Evolutionary conservation across 1,139 yeast species (phyloP), one percentile per base, ranked within the genome.

Genomic region (Suhomyces yuchorum): DNA sequence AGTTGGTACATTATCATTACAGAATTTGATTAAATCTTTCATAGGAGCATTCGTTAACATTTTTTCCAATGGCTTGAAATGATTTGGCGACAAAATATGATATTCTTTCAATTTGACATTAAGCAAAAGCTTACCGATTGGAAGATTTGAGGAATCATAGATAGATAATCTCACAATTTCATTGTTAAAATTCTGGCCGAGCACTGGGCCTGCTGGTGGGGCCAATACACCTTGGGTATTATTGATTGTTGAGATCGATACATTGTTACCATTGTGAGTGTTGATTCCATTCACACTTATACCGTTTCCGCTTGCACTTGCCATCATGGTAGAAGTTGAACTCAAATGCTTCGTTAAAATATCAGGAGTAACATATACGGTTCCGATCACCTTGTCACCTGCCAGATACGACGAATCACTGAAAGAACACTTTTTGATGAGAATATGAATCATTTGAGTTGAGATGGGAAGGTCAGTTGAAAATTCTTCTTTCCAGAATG

Each of bases 401-500:
- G 60, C 37, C 54, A 65, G 64, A 48, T 71, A 61, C 18, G 54
- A 40, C 14, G 57, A 49, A 22, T 59, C 67, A 30, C 51, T 58
- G 37, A 47, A 48, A 11, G 68, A 52, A 41, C 75, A 66, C 41
- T 69, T 64, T 56, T 80, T 82, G 45, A 84, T 71, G 30, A 78
- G 62, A 11, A 85, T 74, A 47, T 75, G 78, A 43, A 84, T 68
- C 61, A 75, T 72, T 50, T 78, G 80, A 1, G 85, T 77, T 43
- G 77, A 73, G 14, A 84, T 71, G 0, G 88, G 77, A 51, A 84
- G 69, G 47, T 82, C 81, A 9, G 87, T 67, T 2, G 76, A 66
- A 57, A 84, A 82, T 40, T 74, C 78, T 58, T 87, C 92, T 60
- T 87, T 83, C 88, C 92, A 87, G 60, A 87, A 87, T 3, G 89